Percentiles rank a stretch among this genome's conserved stretches.
These are phyloP conservation scores for Plenodomus lindquistii DNA, from an alignment of 2,329 filamentous ascomycete genomes.

Conservation along the genomic window DNA sequence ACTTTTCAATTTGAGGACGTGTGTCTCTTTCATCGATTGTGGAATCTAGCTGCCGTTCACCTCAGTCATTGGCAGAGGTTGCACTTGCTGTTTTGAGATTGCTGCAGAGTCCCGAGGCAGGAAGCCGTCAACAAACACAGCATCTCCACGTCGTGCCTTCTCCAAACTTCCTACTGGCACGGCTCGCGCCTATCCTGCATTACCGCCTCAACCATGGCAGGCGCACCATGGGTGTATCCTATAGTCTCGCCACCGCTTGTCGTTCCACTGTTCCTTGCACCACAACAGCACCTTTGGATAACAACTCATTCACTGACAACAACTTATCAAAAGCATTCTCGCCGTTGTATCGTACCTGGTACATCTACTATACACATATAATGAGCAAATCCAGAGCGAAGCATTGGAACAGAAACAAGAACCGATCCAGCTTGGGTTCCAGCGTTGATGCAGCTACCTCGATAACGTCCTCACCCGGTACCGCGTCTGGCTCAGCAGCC, in stretches of 20 bases:
- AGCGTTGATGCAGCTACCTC: neutral
- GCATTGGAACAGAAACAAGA: conserved; percentile 9
- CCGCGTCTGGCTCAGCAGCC: neutral
- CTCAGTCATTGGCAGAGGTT: neutral
- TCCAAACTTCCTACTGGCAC: neutral
- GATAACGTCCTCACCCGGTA: neutral
- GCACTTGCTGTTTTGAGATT: neutral
- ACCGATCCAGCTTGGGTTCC: neutral
- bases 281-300: conserved; percentile 14
- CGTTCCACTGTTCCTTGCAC: conserved; percentile 3
- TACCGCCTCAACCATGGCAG: conserved; percentile 7
- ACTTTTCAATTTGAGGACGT: neutral
- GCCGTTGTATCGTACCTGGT: conserved; percentile 25
- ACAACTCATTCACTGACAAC: conserved; percentile 22
- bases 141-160: neutral
- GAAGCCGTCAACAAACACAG: conserved; percentile 1
- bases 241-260: neutral
- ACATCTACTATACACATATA: conserved; percentile 17
- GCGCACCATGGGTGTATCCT: conserved; percentile 4
- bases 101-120: conserved; percentile 8
- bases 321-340: conserved; percentile 28
- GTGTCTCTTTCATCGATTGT: neutral
- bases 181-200: conserved; percentile 1
- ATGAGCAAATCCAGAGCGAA: conserved; percentile 22
- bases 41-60: neutral